Base-by-base conservation (phyloP, 371 early-diverging fungal genomes). In the Mortierella sp. region DNA sequence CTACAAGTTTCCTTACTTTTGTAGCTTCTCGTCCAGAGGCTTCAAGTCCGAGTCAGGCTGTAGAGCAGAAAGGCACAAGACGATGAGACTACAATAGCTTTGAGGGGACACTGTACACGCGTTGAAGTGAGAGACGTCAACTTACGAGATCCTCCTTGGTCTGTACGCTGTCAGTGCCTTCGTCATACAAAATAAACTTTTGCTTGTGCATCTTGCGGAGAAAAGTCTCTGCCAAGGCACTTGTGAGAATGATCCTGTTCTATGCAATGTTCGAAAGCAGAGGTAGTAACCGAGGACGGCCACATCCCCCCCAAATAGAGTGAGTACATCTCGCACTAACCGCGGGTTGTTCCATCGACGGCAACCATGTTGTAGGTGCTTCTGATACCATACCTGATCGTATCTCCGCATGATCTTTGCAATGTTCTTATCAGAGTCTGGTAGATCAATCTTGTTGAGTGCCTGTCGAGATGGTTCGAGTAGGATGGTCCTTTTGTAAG, bases 361-460 rank as follows among this genome's bases (percentile, higher is more conserved):
- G n/a, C n/a, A n/a, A n/a, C n/a, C n/a, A n/a, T n/a, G n/a, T n/a
- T n/a, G n/a, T n/a, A n/a, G n/a, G n/a, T n/a, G 14, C 8, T 17
- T 14, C 8, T 21, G 17, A 10, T 7, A 10, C 19, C 47, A 22
- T 77, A 82, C 85, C 69, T 81, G 80, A 41, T 81, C 86, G 64
- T 93, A 94, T 60, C 86, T 86, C 14, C 90, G 76, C 78, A 87
- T 81, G 39, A 94, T 92, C 37, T 83, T 80, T 39, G 91, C 85
- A 45, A 94, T 92, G 66, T 92, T 92, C 71, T 89, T 90, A 67
- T 90, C 93, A 0, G 92, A 77, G 55, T 92, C 93, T 1, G 94
- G 88, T 63, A 91, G 81, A 61, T 94, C 94, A 40, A 94, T 92
- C 60, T 94, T 94, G 79, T 94, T 93, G 45, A 94, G 76, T 3